Percentiles rank a stretch among this genome's conserved stretches.
These are phyloP conservation scores for Mycena olivaceomarginata DNA, from an alignment of 768 basidiomycete species.

Conservation along the genomic window DNA sequence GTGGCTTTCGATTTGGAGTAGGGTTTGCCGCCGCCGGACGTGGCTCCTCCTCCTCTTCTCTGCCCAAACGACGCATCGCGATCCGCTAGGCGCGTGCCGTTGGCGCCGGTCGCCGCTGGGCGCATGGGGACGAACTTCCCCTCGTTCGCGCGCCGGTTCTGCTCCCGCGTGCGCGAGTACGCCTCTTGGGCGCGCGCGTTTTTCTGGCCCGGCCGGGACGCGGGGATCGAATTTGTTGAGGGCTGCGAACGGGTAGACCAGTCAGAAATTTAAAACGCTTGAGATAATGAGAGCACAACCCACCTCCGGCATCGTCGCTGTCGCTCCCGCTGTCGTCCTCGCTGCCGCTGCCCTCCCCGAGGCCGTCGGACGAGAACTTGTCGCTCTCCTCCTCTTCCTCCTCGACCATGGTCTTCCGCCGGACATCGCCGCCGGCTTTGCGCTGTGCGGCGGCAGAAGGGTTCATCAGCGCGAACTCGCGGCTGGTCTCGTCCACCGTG, in stretches of 20 bases:
- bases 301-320: slow-evolving; percentile 78
- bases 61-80: slow-evolving; percentile 83
- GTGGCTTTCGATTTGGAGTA: slow-evolving; percentile 44
- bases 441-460: slow-evolving; percentile 85
- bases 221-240: slow-evolving; percentile 72
- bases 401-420: slow-evolving; percentile 87
- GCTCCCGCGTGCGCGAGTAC: slow-evolving; percentile 62
- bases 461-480: slow-evolving; percentile 95
- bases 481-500: slow-evolving; percentile 90
- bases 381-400: slow-evolving; percentile 94
- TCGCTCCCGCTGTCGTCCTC: slow-evolving; percentile 61
- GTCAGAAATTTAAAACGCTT: not conserved
- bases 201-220: slow-evolving; percentile 67
- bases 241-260: slow-evolving; percentile 55
- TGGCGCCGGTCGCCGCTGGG: slow-evolving; percentile 57
- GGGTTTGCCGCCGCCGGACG: slow-evolving; percentile 32
- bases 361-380: slow-evolving; percentile 75
- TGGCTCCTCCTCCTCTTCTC: slow-evolving; percentile 64
- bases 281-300: slow-evolving; percentile 38
- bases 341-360: slow-evolving; percentile 66
- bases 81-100: slow-evolving; percentile 55
- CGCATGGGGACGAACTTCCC: slow-evolving; percentile 83
- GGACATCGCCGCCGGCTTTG: slow-evolving; percentile 54
- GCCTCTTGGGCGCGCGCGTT: slow-evolving; percentile 69
- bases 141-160: slow-evolving; percentile 66